Percentiles rank a stretch among this genome's conserved stretches.
Conservation (phyloP, 495 filamentous ascomycete species). For the Aspergillus sclerotioniger region DNA sequence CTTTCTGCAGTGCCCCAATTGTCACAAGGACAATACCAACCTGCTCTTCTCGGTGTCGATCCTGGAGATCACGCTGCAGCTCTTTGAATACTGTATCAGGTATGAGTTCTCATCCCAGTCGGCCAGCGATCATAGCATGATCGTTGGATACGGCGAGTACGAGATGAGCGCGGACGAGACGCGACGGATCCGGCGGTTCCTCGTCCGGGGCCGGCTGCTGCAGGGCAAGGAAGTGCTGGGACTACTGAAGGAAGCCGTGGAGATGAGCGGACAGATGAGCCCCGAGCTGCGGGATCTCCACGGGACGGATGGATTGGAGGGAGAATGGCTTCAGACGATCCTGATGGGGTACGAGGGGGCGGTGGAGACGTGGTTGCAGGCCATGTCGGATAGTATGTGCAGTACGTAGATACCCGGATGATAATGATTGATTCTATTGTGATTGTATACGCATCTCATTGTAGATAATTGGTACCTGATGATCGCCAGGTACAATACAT, state of each 20-base stretch:
- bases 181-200: slow-evolving; percentile 32
- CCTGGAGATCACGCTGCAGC: slow-evolving; percentile 34
- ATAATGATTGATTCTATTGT: too few relatives aligned
- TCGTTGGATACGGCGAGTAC: slow-evolving; percentile 40
- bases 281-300: not conserved
- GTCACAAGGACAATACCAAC: slow-evolving; percentile 36
- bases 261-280: slow-evolving; percentile 10
- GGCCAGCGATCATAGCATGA: slow-evolving; percentile 17
- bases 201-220: slow-evolving; percentile 30
- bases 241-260: slow-evolving; percentile 24
- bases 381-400: slow-evolving; percentile 35
- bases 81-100: slow-evolving; percentile 38
- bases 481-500: too few relatives aligned
- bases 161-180: slow-evolving; percentile 37
- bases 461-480: too few relatives aligned
- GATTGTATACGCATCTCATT: too few relatives aligned
- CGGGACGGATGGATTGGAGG: slow-evolving; percentile 8
- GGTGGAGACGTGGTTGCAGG: slow-evolving; percentile 34
- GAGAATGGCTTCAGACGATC: slow-evolving; percentile 32
- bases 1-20: slow-evolving; percentile 37
- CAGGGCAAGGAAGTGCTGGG: slow-evolving; percentile 33
- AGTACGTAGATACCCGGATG: slow-evolving; percentile 7
- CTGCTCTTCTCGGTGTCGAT: slow-evolving; percentile 33
- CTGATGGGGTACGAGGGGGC: slow-evolving; percentile 36
- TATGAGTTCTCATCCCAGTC: slow-evolving; percentile 23